These are phyloP conservation scores for Penicillium fimorum DNA, from an alignment of 495 filamentous ascomycete genomes.

Conservation along the genomic window DNA sequence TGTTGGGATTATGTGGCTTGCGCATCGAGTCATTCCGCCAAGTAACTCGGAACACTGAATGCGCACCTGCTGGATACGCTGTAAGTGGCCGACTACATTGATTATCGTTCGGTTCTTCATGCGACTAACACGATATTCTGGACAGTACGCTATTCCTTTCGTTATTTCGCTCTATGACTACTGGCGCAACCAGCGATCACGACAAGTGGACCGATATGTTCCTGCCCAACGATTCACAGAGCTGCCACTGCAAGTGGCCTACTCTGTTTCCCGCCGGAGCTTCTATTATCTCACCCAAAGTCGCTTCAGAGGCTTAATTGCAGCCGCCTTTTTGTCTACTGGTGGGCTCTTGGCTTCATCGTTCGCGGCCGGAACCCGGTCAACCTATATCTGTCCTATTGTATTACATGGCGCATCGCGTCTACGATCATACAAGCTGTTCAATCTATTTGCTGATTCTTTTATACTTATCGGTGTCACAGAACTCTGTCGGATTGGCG, in stretches of 20 bases:
- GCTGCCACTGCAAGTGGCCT: conserved; percentile 17
- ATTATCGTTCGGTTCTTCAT: neutral
- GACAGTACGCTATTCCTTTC: conserved; percentile 42
- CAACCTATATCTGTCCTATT: conserved; percentile 50
- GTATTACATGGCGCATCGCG: conserved; percentile 24
- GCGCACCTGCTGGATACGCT: conserved; percentile 37
- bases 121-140: conserved; percentile 8
- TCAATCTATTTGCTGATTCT: conserved; percentile 36
- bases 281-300: conserved; percentile 31
- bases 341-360: conserved; percentile 31
- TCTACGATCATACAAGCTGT: conserved; percentile 27
- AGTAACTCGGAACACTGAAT: conserved; percentile 40
- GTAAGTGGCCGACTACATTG: conserved; percentile 30
- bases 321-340: conserved; percentile 32
- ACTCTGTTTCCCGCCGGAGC: conserved; percentile 25
- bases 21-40: conserved; percentile 42
- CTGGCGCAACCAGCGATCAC: conserved; percentile 35
- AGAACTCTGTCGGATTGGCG: conserved; percentile 26
- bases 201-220: conserved; percentile 23
- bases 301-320: conserved; percentile 33
- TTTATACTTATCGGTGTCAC: conserved; percentile 35
- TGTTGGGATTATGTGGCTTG: conserved; percentile 33
- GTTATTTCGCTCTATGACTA: conserved; percentile 46
- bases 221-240: conserved; percentile 23
- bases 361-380: conserved; percentile 31